Evolutionary conservation across 768 basidiomycete species (phyloP).

Genomic region (Trametes coccinea): DNA sequence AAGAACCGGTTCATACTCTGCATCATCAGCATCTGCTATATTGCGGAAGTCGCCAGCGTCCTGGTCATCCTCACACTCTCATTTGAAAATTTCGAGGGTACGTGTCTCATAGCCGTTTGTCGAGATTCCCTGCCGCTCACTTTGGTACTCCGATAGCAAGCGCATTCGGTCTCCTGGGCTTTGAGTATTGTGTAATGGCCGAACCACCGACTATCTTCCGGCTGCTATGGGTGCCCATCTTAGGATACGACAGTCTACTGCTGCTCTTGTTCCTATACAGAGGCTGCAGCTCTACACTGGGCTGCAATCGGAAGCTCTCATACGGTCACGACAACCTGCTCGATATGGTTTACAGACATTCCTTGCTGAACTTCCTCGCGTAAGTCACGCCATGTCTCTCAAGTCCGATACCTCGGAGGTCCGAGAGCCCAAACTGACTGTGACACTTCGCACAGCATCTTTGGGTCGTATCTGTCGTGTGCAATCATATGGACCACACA

Average conservation of each 20-base stretch:
- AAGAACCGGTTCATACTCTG: constrained; percentile 24
- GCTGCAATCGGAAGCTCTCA: neutral
- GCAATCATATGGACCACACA: constrained; percentile 32
- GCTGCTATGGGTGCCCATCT: constrained; percentile 23
- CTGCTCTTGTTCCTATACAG: constrained; percentile 30
- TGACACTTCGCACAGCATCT: constrained; percentile 24
- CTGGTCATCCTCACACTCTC: constrained; percentile 27
- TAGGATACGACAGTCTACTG: constrained; percentile 24
- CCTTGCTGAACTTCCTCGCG: constrained; percentile 31
- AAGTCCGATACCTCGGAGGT: neutral
- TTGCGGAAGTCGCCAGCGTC: constrained; percentile 22
- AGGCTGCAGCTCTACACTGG: constrained; percentile 16
- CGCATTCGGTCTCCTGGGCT: constrained; percentile 9
- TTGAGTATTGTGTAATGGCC: constrained; percentile 26
- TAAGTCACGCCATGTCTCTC: constrained; percentile 8
- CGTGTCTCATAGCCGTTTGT: neutral
- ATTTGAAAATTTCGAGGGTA: constrained; percentile 19
- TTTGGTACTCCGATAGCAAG: constrained; percentile 11
- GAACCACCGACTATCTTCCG: constrained; percentile 13
- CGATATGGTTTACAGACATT: constrained; percentile 30
- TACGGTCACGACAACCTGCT: constrained; percentile 19
- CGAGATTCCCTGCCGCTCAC: neutral
- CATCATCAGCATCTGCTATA: constrained; percentile 21
- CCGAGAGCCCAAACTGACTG: neutral
- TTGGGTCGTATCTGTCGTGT: constrained; percentile 31